Percentiles rank a stretch among this genome's conserved stretches.
phyloP scores from a whole-genome alignment of 129 eudicot species.

The Lonicera japonica region DNA sequence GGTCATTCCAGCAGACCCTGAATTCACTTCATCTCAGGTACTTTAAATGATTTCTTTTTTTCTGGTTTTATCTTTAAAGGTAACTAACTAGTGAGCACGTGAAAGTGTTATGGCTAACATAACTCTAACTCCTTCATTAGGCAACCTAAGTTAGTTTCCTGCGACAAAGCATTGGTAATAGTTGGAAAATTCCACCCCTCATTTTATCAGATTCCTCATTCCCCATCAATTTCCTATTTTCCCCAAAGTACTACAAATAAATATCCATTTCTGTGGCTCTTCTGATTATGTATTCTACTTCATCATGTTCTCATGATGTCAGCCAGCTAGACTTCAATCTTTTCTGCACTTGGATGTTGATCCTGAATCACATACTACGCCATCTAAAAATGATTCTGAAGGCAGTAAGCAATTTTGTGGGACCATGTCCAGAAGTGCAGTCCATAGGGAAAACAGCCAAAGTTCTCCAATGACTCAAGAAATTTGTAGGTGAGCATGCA shows the following conservation, averaged over 20 bases:
- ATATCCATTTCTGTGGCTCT: too few relatives aligned
- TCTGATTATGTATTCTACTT: too few relatives aligned
- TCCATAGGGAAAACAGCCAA: conserved; percentile 31
- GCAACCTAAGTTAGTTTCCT: too few relatives aligned
- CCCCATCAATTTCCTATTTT: too few relatives aligned
- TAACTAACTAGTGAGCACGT: too few relatives aligned
- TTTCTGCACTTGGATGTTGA: conserved; percentile 14
- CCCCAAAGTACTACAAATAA: too few relatives aligned
- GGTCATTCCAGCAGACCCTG: conserved; percentile 24
- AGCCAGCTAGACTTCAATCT: conserved; percentile 27
- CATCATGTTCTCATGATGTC: conserved; percentile 16
- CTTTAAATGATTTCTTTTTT: background rate
- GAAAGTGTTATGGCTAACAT: too few relatives aligned
- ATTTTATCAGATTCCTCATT: too few relatives aligned
- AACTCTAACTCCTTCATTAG: too few relatives aligned
- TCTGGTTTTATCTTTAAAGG: too few relatives aligned
- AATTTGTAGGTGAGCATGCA: conserved; percentile 34
- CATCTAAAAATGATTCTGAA: conserved; percentile 21
- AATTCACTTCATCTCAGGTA: conserved; percentile 39
- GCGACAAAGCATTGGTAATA: too few relatives aligned
- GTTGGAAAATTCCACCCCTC: too few relatives aligned
- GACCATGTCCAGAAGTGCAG: conserved; percentile 25
- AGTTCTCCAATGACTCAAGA: conserved; percentile 30
- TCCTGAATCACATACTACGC: conserved; percentile 38
- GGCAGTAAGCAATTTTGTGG: conserved; percentile 14